phyloP scores from a whole-genome alignment of 2,329 filamentous ascomycete species.

The Lomentospora prolificans region DNA sequence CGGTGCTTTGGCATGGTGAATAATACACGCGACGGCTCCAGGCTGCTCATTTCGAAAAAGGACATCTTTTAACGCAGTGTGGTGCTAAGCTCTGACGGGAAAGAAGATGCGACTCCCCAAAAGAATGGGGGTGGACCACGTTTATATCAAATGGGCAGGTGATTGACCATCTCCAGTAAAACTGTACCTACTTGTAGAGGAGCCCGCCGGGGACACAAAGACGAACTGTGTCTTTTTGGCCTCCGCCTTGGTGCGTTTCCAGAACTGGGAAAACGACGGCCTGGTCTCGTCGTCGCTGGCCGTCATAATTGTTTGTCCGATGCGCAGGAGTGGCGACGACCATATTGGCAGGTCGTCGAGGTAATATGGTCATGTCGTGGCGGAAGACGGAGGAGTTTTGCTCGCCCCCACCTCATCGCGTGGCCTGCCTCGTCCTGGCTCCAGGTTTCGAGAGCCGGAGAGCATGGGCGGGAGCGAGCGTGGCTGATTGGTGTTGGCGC shows the following conservation, averaged over 20 bases:
- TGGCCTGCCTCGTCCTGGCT: too few relatives aligned
- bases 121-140: too few relatives aligned
- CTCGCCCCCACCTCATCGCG: background rate
- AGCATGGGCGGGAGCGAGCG: background rate
- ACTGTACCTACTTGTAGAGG: background rate
- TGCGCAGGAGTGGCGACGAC: background rate
- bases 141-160: too few relatives aligned
- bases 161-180: too few relatives aligned
- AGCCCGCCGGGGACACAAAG: background rate
- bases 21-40: too few relatives aligned
- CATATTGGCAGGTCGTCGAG: background rate
- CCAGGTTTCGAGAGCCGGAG: background rate
- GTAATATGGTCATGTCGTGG: background rate
- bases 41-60: too few relatives aligned
- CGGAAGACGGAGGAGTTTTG: background rate
- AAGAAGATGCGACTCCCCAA: too few relatives aligned
- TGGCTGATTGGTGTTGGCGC: background rate
- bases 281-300: background rate
- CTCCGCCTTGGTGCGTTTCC: constrained; percentile 2
- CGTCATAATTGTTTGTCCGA: background rate
- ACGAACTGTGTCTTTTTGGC: background rate
- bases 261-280: constrained; percentile 1
- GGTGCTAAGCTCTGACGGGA: too few relatives aligned
- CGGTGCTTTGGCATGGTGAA: too few relatives aligned
- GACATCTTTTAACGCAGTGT: too few relatives aligned